These are phyloP conservation scores for Plantago major DNA, from an alignment of 257 asterid genomes.

Conservation along the genomic window DNA sequence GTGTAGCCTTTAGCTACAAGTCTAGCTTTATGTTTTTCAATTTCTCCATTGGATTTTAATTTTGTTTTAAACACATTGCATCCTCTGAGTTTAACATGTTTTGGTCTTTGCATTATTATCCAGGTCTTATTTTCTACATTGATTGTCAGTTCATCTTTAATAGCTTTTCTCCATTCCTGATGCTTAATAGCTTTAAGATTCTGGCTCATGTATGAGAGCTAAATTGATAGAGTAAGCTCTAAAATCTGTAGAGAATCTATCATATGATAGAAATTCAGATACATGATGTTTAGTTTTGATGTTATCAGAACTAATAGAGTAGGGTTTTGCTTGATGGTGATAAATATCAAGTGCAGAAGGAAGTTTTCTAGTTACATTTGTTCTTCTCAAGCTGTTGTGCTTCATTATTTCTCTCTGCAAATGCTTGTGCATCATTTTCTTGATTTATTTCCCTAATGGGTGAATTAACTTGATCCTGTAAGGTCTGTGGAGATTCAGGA, in stretches of 20 bases:
- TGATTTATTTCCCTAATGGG: too few species aligned
- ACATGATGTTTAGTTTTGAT: background rate
- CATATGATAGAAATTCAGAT: background rate
- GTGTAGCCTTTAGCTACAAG: too few species aligned
- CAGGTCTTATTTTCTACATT: background rate
- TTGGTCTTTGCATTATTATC: background rate
- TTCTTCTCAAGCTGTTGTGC: too few species aligned
- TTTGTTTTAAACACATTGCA: background rate
- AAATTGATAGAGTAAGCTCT: background rate
- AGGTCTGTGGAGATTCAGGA: too few species aligned
- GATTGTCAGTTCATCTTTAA: background rate
- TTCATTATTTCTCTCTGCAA: too few species aligned
- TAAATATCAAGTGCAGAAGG: too few species aligned
- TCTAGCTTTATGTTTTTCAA: background rate
- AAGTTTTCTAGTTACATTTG: too few species aligned
- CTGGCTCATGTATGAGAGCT: background rate
- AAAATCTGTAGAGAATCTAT: background rate
- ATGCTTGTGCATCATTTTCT: too few species aligned
- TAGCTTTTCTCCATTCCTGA: background rate
- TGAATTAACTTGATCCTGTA: too few species aligned
- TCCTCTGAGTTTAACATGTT: background rate
- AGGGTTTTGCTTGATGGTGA: too few species aligned
- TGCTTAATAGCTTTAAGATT: background rate
- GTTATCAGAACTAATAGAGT: too few species aligned
- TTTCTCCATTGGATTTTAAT: background rate